Conservation (phyloP, 805 yeast species). For the Ogataea neopini region DNA sequence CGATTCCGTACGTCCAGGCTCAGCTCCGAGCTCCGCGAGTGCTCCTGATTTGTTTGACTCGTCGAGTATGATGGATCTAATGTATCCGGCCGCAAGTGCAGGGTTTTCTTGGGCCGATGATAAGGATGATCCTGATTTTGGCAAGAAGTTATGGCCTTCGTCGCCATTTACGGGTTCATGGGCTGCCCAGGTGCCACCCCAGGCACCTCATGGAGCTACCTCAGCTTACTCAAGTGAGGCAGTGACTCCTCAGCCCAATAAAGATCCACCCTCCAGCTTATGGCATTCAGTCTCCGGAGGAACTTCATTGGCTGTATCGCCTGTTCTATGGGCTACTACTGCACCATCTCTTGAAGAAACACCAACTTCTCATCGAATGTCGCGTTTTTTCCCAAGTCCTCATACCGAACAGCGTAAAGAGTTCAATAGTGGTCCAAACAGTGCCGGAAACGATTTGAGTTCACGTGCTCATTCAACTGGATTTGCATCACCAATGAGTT, state of each 20-base stretch:
- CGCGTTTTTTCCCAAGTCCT: constrained; percentile 40
- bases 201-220: too few species aligned
- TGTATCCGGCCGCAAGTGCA: constrained; percentile 5
- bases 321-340: constrained; percentile 25
- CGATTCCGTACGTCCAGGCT: neutral
- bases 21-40: neutral
- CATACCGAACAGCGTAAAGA: constrained; percentile 25
- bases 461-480: constrained; percentile 25
- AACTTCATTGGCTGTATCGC: constrained; percentile 24
- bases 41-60: constrained; percentile 5
- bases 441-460: constrained; percentile 10
- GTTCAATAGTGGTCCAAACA: constrained; percentile 2
- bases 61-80: constrained; percentile 9
- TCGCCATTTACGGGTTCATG: neutral
- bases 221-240: too few species aligned
- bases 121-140: constrained; percentile 17
- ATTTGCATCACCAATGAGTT: constrained; percentile 21
- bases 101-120: constrained; percentile 25
- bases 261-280: neutral
- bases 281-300: constrained; percentile 5
- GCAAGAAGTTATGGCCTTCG: constrained; percentile 20
- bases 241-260: neutral
- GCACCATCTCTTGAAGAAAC: constrained; percentile 22
- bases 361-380: constrained; percentile 29
- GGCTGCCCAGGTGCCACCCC: too few species aligned